Base-by-base conservation (phyloP, 768 basidiomycete genomes). In the Suillus plorans region DNA sequence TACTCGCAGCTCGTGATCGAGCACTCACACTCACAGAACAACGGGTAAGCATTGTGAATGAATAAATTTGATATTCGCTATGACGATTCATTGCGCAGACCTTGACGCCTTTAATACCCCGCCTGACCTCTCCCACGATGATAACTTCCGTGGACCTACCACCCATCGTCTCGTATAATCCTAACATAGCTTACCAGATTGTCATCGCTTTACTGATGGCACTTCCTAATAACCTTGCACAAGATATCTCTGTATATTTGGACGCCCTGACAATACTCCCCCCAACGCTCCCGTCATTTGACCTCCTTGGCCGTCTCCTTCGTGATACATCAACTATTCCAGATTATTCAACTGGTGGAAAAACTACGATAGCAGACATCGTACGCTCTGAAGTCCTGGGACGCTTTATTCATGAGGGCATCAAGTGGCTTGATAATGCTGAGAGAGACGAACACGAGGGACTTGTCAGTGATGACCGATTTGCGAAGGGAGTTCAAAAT, bases 11-110 rank as follows among this genome's bases (percentile, higher is more conserved):
- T 49, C 85, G 89, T 61, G 84, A 87, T 66, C 86, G 91, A 60
- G 89, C 88, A 31, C 84, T 93, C 50, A 88, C 85, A 42, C 84
- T 93, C 60, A 81, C 89, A 45, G 91, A 93, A 79, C 89, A 89
- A 80, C 85, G 90, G 63, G 89, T 90, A 72, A 63, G 36, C 58
- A 52, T 63, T 63, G 31, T 10, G 9, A 36, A 22, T 6, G 20
- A 14, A 34, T 42, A 25, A 8, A n/a, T 42, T 20, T 37, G 20
- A 18, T n/a, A 41, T 22, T 59, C 59, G 28, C 63, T 18, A 14
- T 22, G 25, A 59, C 6, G 3, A 28, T 58, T 34, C 41, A 60
- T 55, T 28, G 44, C 18, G 41, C 73, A 90, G 89, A 70, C 81
- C 60, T 80, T 92, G 67, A 73, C 73, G 45, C 89, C 90, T 22